phyloP scores from a whole-genome alignment of 1,139 yeast genomes.

The Nadsonia commutata region DNA sequence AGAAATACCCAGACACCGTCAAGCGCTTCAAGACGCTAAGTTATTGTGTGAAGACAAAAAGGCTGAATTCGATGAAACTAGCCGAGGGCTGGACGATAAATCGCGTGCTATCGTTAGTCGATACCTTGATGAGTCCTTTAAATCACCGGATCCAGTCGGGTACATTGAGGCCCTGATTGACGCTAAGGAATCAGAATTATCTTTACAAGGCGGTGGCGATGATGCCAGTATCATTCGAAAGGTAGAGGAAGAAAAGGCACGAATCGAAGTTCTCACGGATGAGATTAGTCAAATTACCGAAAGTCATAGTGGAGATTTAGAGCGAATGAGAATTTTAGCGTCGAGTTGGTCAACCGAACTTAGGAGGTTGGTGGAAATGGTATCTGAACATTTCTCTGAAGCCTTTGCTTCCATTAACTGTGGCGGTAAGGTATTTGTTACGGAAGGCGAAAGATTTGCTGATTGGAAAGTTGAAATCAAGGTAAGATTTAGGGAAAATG shows the following conservation, averaged over 20 bases:
- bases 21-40: background rate
- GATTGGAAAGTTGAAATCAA: conserved; percentile 77
- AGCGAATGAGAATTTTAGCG: conserved; percentile 17
- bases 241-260: background rate
- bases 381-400: conserved; percentile 48
- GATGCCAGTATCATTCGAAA: background rate
- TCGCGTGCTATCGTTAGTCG: background rate
- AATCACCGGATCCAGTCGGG: background rate
- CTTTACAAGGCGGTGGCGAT: background rate
- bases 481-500: conserved; percentile 72
- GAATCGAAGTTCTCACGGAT: background rate
- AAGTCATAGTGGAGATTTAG: background rate
- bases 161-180: background rate
- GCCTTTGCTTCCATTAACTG: conserved; percentile 68
- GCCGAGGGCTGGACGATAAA: background rate
- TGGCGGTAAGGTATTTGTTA: conserved; percentile 62
- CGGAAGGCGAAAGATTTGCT: conserved; percentile 34
- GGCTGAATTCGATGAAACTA: background rate
- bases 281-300: background rate
- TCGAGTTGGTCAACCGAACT: conserved; percentile 46
- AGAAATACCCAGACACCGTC: background rate
- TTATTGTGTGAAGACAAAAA: background rate
- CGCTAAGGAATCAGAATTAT: background rate
- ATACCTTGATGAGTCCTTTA: background rate
- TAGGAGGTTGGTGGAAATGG: conserved; percentile 28